phyloP scores from a whole-genome alignment of 176 grass and related monocot genomes.

The Triticum turgidum region DNA sequence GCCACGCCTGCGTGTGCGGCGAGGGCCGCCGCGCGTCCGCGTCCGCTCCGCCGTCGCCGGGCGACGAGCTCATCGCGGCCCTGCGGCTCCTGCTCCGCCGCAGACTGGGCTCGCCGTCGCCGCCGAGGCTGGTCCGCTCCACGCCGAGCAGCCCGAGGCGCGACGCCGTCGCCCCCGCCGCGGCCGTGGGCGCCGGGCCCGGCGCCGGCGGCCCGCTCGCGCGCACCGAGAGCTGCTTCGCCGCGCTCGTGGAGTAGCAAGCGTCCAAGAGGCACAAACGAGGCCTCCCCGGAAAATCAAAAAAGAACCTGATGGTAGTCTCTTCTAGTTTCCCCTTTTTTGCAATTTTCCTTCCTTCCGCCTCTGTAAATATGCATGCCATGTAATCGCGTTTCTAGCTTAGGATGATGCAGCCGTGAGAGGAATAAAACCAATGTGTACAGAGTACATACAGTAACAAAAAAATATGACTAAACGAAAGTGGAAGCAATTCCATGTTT shows the following conservation, averaged over 20 bases:
- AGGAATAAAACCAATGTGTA: constrained; percentile 42
- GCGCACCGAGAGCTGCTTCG: constrained; percentile 64
- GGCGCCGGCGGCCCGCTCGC: constrained; percentile 14
- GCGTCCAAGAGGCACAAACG: background rate
- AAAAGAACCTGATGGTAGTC: background rate
- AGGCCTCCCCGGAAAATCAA: too few species aligned
- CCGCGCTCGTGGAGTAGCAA: constrained; percentile 48
- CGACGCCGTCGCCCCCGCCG: background rate
- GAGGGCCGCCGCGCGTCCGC: constrained; percentile 28
- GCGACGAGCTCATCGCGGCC: constrained; percentile 56
- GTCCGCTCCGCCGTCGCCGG: constrained; percentile 43
- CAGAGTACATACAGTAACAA: background rate
- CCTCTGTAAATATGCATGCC: background rate
- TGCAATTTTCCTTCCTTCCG: background rate
- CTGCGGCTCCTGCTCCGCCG: constrained; percentile 64
- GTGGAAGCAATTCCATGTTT: constrained; percentile 58
- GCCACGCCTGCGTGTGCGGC: constrained; percentile 59
- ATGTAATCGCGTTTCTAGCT: constrained; percentile 17
- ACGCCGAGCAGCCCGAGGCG: constrained; percentile 57
- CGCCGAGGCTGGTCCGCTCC: constrained; percentile 43
- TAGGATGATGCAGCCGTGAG: background rate
- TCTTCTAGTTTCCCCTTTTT: background rate
- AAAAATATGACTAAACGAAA: background rate
- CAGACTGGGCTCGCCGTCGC: constrained; percentile 45
- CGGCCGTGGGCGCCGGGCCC: background rate